Conservation (phyloP, 495 filamentous ascomycete genomes). For the Hypomontagnella monticulosa region DNA sequence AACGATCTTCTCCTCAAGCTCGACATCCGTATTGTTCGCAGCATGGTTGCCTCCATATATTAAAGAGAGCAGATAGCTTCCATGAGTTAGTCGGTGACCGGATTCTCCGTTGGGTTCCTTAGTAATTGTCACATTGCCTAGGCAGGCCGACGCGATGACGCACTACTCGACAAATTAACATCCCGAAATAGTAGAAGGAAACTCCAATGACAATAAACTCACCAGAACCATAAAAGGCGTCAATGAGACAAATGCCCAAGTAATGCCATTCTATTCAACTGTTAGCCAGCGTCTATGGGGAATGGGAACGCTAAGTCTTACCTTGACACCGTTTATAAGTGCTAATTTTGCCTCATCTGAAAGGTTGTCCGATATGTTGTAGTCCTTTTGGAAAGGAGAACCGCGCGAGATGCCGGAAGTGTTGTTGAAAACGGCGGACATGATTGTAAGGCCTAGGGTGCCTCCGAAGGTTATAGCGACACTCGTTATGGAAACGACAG, state of each 20-base stretch:
- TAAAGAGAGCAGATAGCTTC: conserved; percentile 31
- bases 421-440: conserved; percentile 71
- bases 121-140: conserved; percentile 66
- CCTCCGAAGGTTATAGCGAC: conserved; percentile 67
- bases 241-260: conserved; percentile 65
- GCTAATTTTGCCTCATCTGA: conserved; percentile 35
- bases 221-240: conserved; percentile 62
- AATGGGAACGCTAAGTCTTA: conserved; percentile 2
- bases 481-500: conserved; percentile 60
- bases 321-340: conserved; percentile 45
- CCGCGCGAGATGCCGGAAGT: conserved; percentile 43
- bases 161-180: conserved; percentile 30
- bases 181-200: not conserved
- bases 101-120: conserved; percentile 18
- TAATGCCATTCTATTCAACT: conserved; percentile 54
- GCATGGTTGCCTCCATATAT: not conserved
- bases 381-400: conserved; percentile 21
- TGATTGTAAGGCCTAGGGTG: conserved; percentile 65
- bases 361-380: conserved; percentile 35
- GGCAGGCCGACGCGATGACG: conserved; percentile 53
- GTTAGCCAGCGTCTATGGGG: conserved; percentile 10
- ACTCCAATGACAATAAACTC: conserved; percentile 12
- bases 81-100: conserved; percentile 18
- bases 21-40: not conserved
- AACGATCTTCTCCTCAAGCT: not conserved